A percentile compares a stretch with the other conserved stretches of the same genome.
These are phyloP conservation scores for Microstegium vimineum DNA, from an alignment of 176 grass and related monocot genomes.

Conservation along the genomic window DNA sequence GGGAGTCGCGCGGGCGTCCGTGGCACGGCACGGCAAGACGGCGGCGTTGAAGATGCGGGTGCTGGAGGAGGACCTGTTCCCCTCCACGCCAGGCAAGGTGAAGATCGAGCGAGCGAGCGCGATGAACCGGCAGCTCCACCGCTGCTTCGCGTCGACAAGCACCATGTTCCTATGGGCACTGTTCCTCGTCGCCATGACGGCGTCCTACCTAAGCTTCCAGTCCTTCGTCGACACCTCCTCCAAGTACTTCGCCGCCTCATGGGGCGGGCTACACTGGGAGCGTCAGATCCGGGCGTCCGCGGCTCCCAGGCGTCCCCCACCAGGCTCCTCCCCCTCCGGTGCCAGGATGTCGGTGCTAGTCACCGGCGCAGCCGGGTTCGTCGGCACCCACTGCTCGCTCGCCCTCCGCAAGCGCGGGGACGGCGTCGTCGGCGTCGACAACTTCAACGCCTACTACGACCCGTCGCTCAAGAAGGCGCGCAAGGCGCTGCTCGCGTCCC, in stretches of 20 bases:
- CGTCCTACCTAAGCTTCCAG: slow-evolving; percentile 87
- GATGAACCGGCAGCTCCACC: slow-evolving; percentile 71
- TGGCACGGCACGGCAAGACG: slow-evolving; percentile 10
- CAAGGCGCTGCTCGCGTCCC: slow-evolving; percentile 54
- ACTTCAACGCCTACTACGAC: slow-evolving; percentile 93
- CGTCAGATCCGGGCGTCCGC: slow-evolving; percentile 82
- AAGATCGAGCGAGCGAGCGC: slow-evolving; percentile 75
- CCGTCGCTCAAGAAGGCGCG: slow-evolving; percentile 75
- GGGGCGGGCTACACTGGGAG: slow-evolving; percentile 92
- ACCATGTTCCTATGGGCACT: slow-evolving; percentile 88
- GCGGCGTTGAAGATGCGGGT: slow-evolving; percentile 56
- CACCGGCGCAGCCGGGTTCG: slow-evolving; percentile 66
- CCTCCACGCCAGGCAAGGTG: slow-evolving; percentile 90
- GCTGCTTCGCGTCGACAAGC: slow-evolving; percentile 83
- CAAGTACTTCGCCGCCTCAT: slow-evolving; percentile 66
- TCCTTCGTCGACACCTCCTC: slow-evolving; percentile 87
- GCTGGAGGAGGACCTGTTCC: slow-evolving; percentile 83
- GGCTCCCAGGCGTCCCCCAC: slow-evolving; percentile 31
- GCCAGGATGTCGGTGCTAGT: slow-evolving; percentile 61
- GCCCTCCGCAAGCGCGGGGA: slow-evolving; percentile 72
- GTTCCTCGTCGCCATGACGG: slow-evolving; percentile 82
- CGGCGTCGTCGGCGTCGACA: slow-evolving; percentile 83
- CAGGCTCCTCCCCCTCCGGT: neutral
- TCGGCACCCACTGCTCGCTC: slow-evolving; percentile 69
- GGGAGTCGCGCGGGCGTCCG: neutral